A percentile compares a stretch with the other conserved stretches of the same genome.
phyloP scores from a whole-genome alignment of 2,329 filamentous ascomycete genomes.

The Venturia aucupariae region DNA sequence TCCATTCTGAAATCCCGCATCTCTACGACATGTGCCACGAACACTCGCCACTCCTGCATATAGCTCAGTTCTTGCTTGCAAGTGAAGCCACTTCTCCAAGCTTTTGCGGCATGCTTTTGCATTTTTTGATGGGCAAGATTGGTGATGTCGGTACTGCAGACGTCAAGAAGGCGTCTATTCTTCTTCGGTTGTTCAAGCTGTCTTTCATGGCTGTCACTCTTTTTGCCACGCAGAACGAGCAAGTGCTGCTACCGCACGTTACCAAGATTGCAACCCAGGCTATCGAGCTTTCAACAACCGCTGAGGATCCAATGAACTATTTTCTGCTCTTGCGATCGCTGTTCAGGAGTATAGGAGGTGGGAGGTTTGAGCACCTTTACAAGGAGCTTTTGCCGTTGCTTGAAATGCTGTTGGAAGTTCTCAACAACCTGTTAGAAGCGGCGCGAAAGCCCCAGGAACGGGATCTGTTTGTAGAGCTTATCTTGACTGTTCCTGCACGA shows the following conservation, averaged over 20 bases:
- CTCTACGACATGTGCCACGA: conserved; percentile 98
- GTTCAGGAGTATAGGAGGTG: conserved; percentile 93
- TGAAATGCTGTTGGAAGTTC: conserved; percentile 94
- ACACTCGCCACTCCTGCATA: conserved; percentile 84
- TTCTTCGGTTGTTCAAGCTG: conserved; percentile 90
- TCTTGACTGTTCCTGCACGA: conserved; percentile 86
- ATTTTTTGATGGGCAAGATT: conserved; percentile 95
- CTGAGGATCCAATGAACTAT: conserved; percentile 97
- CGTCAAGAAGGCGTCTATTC: conserved; percentile 83
- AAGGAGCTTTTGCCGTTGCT: conserved; percentile 94
- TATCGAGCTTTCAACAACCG: conserved; percentile 89
- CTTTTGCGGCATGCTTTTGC: conserved; percentile 95
- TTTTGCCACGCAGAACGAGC: conserved; percentile 90
- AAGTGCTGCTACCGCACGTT: conserved; percentile 88
- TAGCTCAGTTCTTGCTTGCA: conserved; percentile 97
- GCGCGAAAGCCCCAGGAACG: conserved; percentile 84
- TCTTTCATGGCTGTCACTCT: conserved; percentile 99
- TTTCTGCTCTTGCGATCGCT: conserved; percentile 86
- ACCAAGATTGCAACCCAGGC: conserved; percentile 96
- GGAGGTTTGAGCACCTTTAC: conserved; percentile 94
- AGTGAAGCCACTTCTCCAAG: conserved; percentile 95
- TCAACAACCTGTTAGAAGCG: conserved; percentile 87
- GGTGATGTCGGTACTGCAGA: conserved; percentile 89
- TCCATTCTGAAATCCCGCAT: conserved; percentile 92
- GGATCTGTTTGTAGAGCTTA: conserved; percentile 94